Percentiles rank a stretch among this genome's conserved stretches.
These are phyloP conservation scores for Myriosclerotinia curreyana DNA, from an alignment of 2,329 filamentous ascomycete species.

Conservation along the genomic window DNA sequence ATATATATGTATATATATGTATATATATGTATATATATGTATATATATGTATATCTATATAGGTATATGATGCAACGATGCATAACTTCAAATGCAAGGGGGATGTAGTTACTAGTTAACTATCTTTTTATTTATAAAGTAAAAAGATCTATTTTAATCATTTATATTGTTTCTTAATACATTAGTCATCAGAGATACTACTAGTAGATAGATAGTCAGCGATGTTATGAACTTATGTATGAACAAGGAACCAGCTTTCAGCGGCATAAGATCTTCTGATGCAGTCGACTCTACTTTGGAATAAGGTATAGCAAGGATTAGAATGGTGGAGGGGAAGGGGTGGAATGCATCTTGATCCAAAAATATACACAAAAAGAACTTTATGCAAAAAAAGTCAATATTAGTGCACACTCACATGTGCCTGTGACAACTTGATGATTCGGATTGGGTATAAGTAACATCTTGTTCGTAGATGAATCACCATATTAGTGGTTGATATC, in stretches of 20 bases:
- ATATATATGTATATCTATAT: too few relatives aligned
- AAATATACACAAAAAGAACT: too few relatives aligned
- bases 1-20: too few relatives aligned
- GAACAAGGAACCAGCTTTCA: constrained; percentile 16
- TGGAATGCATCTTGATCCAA: constrained; percentile 19
- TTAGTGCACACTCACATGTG: constrained; percentile 10
- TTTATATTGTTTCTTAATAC: too few relatives aligned
- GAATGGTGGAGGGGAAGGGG: background rate
- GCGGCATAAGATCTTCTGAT: constrained; percentile 24
- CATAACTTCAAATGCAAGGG: constrained; percentile 8
- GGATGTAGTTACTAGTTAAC: too few relatives aligned
- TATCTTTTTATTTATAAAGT: too few relatives aligned
- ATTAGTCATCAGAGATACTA: too few relatives aligned
- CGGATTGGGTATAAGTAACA: background rate
- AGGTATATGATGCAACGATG: constrained; percentile 13
- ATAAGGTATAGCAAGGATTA: constrained; percentile 21
- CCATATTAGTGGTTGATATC: constrained; percentile 3
- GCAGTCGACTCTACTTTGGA: constrained; percentile 10
- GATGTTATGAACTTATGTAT: too few relatives aligned
- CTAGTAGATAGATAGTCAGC: too few relatives aligned
- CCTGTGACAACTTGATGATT: background rate
- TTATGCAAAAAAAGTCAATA: too few relatives aligned
- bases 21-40: too few relatives aligned
- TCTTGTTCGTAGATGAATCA: background rate
- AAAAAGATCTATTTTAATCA: too few relatives aligned